Evolutionary conservation across 768 basidiomycete species (phyloP), one percentile per base, ranked within the genome.

Genomic region (Podaxis carcinomalis): DNA sequence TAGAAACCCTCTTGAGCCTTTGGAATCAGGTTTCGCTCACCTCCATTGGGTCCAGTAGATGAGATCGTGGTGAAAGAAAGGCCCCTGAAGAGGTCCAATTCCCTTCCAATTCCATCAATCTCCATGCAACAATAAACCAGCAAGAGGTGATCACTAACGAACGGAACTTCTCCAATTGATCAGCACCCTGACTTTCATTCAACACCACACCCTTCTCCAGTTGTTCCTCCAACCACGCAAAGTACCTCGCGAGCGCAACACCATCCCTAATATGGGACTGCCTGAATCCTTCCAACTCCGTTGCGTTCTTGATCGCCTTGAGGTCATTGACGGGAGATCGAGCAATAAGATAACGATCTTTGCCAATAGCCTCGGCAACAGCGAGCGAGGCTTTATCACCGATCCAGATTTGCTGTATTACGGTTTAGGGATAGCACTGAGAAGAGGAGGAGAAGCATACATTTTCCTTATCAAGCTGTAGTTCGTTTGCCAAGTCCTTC

Each of bases 21-120:
- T 16, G 21, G 3, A 37, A 49, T 5, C 19, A 19, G 6, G 16
- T 13, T 13, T 55, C 27, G 73, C 82, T 32, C 69, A 93, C 93
- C 93, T 62, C 86, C 94, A 69, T 98, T 98, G 0, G 95, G 86
- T 0, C 96, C 96, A 4, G 92, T 87, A 0, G 92, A 89, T 0
- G 95, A 97, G 57, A 99, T 98, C 0, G 97, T 97, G 0, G 83
- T 73, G 72, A 99, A 99, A 1, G 93, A 95, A 13, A 95, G 75
- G 0, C 96, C 96, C 65, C 83, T 86, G 81, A 93, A 99, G 52
- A 87, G 68, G 28, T 84, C 83, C 23, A 91, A 80, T 69, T 94
- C 86, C 7, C 93, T 95, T 35, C 1, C 47, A 36, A n/a, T 28
- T 6, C 46, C 27, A 28, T 44, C 25, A 57, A 2, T 10, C 36